Conservation (phyloP, 306 rosid species). For the Cicer arietinum region DNA sequence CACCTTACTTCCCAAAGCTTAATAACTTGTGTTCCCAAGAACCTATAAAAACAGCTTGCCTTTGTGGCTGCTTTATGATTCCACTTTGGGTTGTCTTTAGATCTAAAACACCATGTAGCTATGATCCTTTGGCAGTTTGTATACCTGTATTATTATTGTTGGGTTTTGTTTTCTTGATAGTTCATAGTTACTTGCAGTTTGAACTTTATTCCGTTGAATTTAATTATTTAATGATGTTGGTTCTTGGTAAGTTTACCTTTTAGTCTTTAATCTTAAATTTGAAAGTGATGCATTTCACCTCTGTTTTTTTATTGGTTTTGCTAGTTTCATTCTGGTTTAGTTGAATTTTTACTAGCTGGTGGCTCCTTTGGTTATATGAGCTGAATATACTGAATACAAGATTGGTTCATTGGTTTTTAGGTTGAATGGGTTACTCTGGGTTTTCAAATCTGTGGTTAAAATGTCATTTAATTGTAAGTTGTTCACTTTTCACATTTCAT, state of each 20-base stretch:
- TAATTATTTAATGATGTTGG: conserved; percentile 41
- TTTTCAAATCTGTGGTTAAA: background rate
- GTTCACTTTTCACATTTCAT: too few species aligned
- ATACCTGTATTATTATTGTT: conserved; percentile 45
- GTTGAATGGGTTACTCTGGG: background rate
- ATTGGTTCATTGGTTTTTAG: background rate
- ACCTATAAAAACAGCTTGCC: conserved; percentile 69
- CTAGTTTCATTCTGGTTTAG: background rate
- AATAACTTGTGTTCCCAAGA: conserved; percentile 71
- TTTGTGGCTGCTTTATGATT: conserved; percentile 56
- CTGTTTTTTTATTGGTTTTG: background rate
- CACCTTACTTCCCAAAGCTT: conserved; percentile 84
- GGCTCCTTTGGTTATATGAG: background rate
- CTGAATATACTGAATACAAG: conserved; percentile 2
- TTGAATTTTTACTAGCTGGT: background rate
- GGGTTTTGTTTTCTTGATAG: conserved; percentile 35
- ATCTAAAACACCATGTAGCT: conserved; percentile 59
- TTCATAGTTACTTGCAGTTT: conserved; percentile 41
- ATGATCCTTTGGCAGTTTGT: conserved; percentile 54
- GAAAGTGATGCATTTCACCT: conserved; percentile 15
- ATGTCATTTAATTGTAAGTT: background rate
- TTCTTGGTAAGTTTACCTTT: conserved; percentile 39
- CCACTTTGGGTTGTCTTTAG: conserved; percentile 53
- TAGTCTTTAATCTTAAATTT: conserved; percentile 21
- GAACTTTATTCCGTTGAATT: conserved; percentile 51